Evolutionary conservation across 2,329 filamentous ascomycete species (phyloP), one percentile per base, ranked within the genome.

Genomic region (Acrodontium crateriforme): DNA sequence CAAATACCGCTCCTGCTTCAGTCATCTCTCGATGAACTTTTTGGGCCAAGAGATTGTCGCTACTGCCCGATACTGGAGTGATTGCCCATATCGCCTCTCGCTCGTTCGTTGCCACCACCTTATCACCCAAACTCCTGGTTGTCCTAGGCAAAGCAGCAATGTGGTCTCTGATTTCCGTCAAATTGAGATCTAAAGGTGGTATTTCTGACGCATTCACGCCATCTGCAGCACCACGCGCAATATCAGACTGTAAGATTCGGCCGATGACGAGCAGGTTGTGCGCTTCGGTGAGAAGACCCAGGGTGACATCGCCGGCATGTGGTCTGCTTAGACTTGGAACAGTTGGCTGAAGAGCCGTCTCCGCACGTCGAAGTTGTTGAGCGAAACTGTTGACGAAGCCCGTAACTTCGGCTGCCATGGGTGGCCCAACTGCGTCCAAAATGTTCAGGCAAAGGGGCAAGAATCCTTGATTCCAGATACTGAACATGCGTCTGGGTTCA

Each of bases 381-480:
- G 81, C 77, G 52, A 93, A 98, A 49, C 84, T 78, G 47, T 91
- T 92, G 16, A 98, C 65, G 49, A 95, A 91, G 32, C 76, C 75
- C 0, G 79, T 71, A 5, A 95, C 72, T 53, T 98, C 89, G 0
- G 77, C 72, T 0, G 84, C 85, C 25, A 92, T 73, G 2, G 81
- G 78, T 1, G 74, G 68, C 8, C 84, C 83, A 11, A 98, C 72
- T 8, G 80, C 74, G 34, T 78, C 73, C 12, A 98, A 68, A 16
- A 98, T 65, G 52, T 95, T 95, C 24, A 98, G 67, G 35, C 87
- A 77, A 11, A 98, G 61, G 0, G 89, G 89, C 3, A 98, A 63
- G 32, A 95, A 69, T 2, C 83, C 89, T 40, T 81, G 78, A 12
- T 74, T 73, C 89, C 89, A 98, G 45, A 95, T 85, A 28, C 70